Percentiles rank a stretch among this genome's conserved stretches.
phyloP scores from a whole-genome alignment of 306 rosid species.

The Gleditsia sinensis region DNA sequence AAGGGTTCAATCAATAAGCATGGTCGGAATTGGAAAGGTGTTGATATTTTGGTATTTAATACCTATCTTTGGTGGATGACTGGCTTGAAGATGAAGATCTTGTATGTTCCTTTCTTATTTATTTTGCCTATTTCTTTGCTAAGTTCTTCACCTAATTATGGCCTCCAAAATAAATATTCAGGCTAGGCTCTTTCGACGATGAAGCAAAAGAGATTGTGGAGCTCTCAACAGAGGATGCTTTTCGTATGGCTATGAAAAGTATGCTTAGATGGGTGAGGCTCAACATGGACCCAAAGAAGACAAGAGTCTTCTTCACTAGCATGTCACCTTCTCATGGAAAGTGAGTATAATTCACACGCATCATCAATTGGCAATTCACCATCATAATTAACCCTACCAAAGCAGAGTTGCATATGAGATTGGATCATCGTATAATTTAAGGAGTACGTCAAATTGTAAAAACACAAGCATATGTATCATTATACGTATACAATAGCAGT shows the following conservation, averaged over 20 bases:
- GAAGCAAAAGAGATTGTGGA: conserved; percentile 75
- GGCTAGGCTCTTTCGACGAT: conserved; percentile 86
- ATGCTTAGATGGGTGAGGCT: conserved; percentile 88
- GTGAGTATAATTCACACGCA: no score
- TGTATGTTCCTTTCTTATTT: conserved; percentile 44
- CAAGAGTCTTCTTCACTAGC: conserved; percentile 96
- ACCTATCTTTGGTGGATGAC: conserved; percentile 99
- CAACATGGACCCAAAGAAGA: conserved; percentile 85
- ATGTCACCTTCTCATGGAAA: conserved; percentile 97
- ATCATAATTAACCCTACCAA: no score
- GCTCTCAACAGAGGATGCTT: conserved; percentile 80
- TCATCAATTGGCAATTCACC: no score
- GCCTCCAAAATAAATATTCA: conserved; percentile 23
- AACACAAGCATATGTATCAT: no score
- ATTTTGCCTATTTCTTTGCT: neutral
- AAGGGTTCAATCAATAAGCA: conserved; percentile 94
- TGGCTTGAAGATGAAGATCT: conserved; percentile 76
- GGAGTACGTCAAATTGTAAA: no score
- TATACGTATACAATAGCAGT: no score
- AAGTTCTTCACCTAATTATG: neutral
- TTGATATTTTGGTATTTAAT: conserved; percentile 80
- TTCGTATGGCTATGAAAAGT: conserved; percentile 93
- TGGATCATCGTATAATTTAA: no score
- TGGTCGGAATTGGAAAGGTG: conserved; percentile 86
- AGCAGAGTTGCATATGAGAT: no score